Base-by-base conservation (phyloP, 495 filamentous ascomycete species). In the Cercophora newfieldiana region DNA sequence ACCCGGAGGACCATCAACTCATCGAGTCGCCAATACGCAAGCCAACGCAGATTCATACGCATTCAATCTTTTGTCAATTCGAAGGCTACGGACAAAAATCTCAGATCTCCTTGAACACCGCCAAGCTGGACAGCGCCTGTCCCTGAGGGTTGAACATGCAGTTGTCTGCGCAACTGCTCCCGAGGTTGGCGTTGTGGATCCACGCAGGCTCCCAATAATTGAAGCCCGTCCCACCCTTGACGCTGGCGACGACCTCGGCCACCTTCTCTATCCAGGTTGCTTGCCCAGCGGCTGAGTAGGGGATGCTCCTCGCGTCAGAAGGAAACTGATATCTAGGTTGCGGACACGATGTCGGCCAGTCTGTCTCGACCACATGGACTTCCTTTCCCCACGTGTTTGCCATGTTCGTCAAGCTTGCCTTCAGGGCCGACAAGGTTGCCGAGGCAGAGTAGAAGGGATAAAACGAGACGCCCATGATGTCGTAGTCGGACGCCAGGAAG, bases 151-250 rank as follows among this genome's bases (percentile, higher is more conserved):
- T 70, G 62, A 83, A 82, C 79, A 82, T 83, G 29, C 76, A 80
- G 70, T 81, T 82, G 19, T 77, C 78, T 8, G 76, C 74, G 61
- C 81, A 83, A 3, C 77, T 81, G 7, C 78, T 79, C 3, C 89
- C 89, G 63, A 90, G 74, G 14, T 73, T 82, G 14, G 82, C 82
- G 72, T 90, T 90, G 51, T 85, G 76, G 51, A 90, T 79, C 88
- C 88, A 91, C 7, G 84, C 87, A 3, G 88, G 89, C 71, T 91
- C 88, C 88, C 89, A 91, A 61, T 90, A 91, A 69, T 89, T 89
- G 50, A 91, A 65, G 0, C 88, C 88, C 1, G 68, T 68, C 12
- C 85, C 85, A 12, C 82, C 81, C 3, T 74, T 78, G 4, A 85
- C 81, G 6, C 73, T 79, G 2, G 77, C 75, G 44, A 90, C 79